phyloP scores from a whole-genome alignment of 2,329 filamentous ascomycete genomes.

The Thelonectria blattea region DNA sequence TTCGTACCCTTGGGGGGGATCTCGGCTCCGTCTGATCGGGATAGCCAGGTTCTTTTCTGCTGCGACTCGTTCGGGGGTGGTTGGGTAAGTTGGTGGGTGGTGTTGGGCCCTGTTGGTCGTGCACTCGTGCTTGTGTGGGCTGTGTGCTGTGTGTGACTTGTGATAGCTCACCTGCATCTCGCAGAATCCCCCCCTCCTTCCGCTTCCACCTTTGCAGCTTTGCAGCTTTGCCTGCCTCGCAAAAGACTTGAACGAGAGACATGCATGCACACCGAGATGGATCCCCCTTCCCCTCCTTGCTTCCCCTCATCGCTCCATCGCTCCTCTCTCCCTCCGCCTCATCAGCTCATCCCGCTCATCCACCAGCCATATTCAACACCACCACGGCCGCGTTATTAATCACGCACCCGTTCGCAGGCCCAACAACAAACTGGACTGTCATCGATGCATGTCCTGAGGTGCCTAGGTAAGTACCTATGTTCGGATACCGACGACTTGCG shows the following conservation, averaged over 20 bases:
- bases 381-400: neutral
- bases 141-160: neutral
- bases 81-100: neutral
- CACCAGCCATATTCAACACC: neutral
- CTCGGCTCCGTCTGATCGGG: slow-evolving; percentile 11
- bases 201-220: too few species aligned
- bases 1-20: neutral
- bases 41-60: neutral
- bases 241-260: neutral
- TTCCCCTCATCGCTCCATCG: neutral
- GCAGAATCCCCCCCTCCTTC: neutral
- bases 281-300: neutral
- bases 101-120: neutral
- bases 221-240: neutral
- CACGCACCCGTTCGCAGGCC: neutral
- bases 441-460: neutral
- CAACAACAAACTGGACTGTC: neutral
- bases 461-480: too few species aligned
- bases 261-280: slow-evolving; percentile 5
- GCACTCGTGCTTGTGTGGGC: neutral
- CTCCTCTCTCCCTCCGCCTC: too few species aligned
- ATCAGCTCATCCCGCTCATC: too few species aligned
- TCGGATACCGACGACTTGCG: neutral
- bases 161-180: slow-evolving; percentile 21
- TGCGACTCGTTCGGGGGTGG: too few species aligned